Conservation (phyloP, 2,329 filamentous ascomycete genomes). For the Passalora sequoiae region DNA sequence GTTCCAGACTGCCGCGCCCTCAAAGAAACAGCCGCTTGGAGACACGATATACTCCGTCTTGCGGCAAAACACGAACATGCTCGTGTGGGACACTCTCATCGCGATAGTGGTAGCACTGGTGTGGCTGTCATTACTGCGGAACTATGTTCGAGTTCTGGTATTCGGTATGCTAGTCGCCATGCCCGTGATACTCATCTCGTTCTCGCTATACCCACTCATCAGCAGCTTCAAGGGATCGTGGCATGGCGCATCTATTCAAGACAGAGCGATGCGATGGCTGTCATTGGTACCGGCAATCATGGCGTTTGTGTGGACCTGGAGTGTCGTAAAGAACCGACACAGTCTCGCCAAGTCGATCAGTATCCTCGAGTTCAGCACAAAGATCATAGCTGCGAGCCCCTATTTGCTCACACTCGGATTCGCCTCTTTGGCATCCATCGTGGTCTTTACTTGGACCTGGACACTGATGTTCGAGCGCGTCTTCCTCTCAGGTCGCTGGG, state of each 20-base stretch:
- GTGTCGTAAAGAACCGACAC: conserved; percentile 72
- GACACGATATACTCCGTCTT: conserved; percentile 93
- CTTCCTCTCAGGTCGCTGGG: conserved; percentile 84
- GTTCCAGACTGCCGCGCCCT: conserved; percentile 74
- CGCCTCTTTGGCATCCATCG: conserved; percentile 65
- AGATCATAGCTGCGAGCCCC: conserved; percentile 78
- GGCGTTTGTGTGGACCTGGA: conserved; percentile 74
- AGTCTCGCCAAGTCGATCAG: conserved; percentile 77
- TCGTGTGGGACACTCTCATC: conserved; percentile 87
- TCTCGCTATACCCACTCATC: conserved; percentile 85
- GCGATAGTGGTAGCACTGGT: conserved; percentile 80
- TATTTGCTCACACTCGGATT: conserved; percentile 81
- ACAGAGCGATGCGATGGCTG: conserved; percentile 81
- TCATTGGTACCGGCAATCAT: conserved; percentile 70
- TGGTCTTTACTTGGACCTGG: conserved; percentile 93
- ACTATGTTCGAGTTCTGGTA: conserved; percentile 81
- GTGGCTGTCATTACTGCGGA: conserved; percentile 83
- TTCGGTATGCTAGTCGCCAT: conserved; percentile 76
- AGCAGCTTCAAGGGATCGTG: conserved; percentile 77
- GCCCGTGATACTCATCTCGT: conserved; percentile 78
- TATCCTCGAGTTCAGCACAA: conserved; percentile 87
- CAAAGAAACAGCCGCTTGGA: conserved; percentile 65
- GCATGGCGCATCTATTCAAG: conserved; percentile 74
- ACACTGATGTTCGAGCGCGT: conserved; percentile 93
- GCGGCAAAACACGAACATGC: conserved; percentile 78